Base-by-base conservation (phyloP, 257 asterid species). In the Linderniella brevidens region DNA sequence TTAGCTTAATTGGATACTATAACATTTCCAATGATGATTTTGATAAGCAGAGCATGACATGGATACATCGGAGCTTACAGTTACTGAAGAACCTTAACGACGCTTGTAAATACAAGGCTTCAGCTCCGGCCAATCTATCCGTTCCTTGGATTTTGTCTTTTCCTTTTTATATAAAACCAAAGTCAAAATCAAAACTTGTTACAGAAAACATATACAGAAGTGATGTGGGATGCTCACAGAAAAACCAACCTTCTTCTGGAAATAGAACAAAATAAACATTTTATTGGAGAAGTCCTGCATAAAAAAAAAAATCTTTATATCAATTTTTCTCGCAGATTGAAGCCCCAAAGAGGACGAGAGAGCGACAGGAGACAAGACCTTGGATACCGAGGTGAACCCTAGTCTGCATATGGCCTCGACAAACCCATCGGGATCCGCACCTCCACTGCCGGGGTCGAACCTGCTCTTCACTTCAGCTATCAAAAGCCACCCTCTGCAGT, bases 401-500 rank as follows among this genome's bases (percentile, higher is more conserved):
- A 90, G 79, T 39, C 71, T 71, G 44, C 93, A 76, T 51, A 79
- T 63, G 47, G 96, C 92, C 66, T 67, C 70, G 48, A 65, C 57
- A 52, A 90, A 85, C 48, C 62, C 53, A 44, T 60, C 58, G 13
- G 93, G 82, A 57, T 84, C 96, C 10, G 94, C 87, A 58, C 98
- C 98, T 49, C 96, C 94, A 1, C 78, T 79, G 49, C 32, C 70
- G 15, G 93, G 98, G 61, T 90, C 94, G 10, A 90, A 63, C 65
- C 99, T 71, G 75, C 99, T 90, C 67, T 79, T 90, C 36, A 90
- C 99, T 65, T 90, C 99, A 17, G 96, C 99, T 56, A 90, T 85
- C 64, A 90, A 68, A 59, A 90, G 99, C 94, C 94, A 90, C 39
- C 96, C 99, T 38, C 99, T 85, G 79, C 58, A 56, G 6, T 13